Percentiles rank a stretch among this genome's conserved stretches.
phyloP scores from a whole-genome alignment of 1,284 basidiomycete genomes.

The Tremellales sp. region DNA sequence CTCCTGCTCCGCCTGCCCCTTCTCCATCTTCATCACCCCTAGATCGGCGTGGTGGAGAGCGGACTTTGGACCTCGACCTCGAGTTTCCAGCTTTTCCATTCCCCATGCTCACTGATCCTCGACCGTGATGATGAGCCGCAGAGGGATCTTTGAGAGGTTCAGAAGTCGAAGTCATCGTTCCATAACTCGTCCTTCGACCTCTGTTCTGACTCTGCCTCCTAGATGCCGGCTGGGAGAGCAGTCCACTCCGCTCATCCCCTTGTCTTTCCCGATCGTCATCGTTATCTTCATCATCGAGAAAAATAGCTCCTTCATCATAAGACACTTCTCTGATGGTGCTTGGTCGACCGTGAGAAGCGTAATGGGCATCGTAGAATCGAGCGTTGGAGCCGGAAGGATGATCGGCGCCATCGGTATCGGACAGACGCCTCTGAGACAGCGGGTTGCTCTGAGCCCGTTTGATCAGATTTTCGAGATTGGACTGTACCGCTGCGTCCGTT shows the following conservation, averaged over 20 bases:
- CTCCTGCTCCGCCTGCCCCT: conserved; percentile 1
- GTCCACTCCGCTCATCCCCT: conserved; percentile 7
- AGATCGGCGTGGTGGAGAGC: conserved; percentile 30
- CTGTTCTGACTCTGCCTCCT: conserved; percentile 5
- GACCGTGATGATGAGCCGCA: neutral
- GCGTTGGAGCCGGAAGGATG: conserved; percentile 3
- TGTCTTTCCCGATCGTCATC: conserved; percentile 12
- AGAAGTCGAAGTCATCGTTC: conserved; percentile 18
- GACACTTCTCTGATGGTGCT: conserved; percentile 30
- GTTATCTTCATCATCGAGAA: conserved; percentile 24
- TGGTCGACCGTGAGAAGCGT: neutral
- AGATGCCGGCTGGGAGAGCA: conserved; percentile 11
- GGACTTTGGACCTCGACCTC: conserved; percentile 29
- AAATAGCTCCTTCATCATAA: conserved; percentile 26
- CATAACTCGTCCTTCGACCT: conserved; percentile 15
- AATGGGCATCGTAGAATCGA: conserved; percentile 4
- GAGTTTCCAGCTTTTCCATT: conserved; percentile 20
- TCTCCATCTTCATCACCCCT: neutral
- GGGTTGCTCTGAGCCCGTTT: conserved; percentile 33
- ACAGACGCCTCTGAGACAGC: conserved; percentile 16
- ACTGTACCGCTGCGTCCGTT: conserved; percentile 37
- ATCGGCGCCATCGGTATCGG: conserved; percentile 11
- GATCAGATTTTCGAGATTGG: conserved; percentile 45
- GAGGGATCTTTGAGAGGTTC: conserved; percentile 13
- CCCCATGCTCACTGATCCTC: conserved; percentile 1